Evolutionary conservation across 139 green algal species (phyloP), one percentile per base, ranked within the genome.

Genomic region (Closterium sp.): DNA sequence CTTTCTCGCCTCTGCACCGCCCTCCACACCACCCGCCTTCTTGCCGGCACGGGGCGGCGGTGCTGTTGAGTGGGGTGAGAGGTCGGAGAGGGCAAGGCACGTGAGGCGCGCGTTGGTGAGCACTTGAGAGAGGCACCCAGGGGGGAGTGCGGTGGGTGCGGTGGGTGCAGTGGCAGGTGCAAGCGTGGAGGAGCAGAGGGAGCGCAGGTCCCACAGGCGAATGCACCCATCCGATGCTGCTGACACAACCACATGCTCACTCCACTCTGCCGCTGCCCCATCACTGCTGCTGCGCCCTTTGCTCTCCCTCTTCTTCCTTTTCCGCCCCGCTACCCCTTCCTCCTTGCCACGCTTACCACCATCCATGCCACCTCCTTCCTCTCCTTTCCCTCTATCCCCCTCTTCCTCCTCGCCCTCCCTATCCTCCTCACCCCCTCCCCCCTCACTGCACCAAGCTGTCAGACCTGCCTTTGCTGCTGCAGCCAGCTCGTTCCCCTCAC

Each of bases 91-190:
- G 28, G 73, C 90, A 13, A 92, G 84, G 34, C 90, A 92, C 2
- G 90, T 92, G 29, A 92, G 31, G n/a, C 90, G 73, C 0, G 90
- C 90, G 0, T 90, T 89, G 27, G 90, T 92, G 1, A 70, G n/a
- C 73, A 38, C 90, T 28, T 92, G 84, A 13, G 62, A 79, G 62
- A 6, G 62, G 62, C 62, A 79, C 1, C 17, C 62, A 79, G 62
- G 17, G 19, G 62, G 62, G 62, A 79, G 62, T 27, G 62, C 62
- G 17, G 62, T 22, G 62, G 62, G 62, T 6, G 62, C 62, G 1
- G 17, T 79, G 62, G 62, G 62, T 24, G 62, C 62, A 79, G 62
- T 79, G 62, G 62, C 62, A 24, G 17, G 62, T 24, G 62, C 1
- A 6, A 27, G 62, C 0, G 1, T 22, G 62, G 62, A 79, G 17